These are phyloP conservation scores for Macrocybe sp. DNA, from an alignment of 1,284 basidiomycete genomes.

Conservation along the genomic window DNA sequence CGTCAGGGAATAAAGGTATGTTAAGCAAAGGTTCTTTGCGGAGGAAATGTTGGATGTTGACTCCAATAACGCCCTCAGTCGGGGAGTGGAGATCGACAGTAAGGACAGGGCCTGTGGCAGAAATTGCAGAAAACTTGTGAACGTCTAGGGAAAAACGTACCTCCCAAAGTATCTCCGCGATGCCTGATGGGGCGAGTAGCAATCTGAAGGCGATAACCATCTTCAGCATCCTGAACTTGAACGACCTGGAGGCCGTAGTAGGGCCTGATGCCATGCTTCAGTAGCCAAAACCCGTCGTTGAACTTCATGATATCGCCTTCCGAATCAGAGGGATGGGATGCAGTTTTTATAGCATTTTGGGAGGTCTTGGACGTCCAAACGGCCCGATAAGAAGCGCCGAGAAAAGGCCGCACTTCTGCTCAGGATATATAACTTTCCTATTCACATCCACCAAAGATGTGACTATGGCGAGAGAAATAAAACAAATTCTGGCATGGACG, in stretches of 20 bases:
- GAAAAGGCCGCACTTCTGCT: background rate
- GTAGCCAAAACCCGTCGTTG: constrained; percentile 66
- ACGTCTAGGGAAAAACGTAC: constrained; percentile 24
- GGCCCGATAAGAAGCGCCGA: background rate
- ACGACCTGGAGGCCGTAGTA: constrained; percentile 54
- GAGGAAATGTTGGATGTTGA: constrained; percentile 60
- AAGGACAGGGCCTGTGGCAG: constrained; percentile 46
- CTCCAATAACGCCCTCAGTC: constrained; percentile 61
- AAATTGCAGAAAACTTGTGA: background rate
- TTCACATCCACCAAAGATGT: too few relatives aligned
- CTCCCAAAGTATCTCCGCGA: constrained; percentile 66
- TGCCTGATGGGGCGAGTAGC: constrained; percentile 61
- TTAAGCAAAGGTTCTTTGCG: constrained; percentile 36
- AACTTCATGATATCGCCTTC: constrained; percentile 33
- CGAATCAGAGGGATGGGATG: background rate
- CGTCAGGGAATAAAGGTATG: constrained; percentile 66
- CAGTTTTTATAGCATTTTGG: background rate
- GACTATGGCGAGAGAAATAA: too few relatives aligned
- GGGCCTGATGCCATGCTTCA: constrained; percentile 61
- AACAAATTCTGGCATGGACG: too few relatives aligned
- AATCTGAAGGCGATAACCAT: constrained; percentile 55
- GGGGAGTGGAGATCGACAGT: constrained; percentile 60
- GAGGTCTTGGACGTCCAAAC: background rate
- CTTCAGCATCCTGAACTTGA: constrained; percentile 35
- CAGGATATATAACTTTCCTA: background rate